These are phyloP conservation scores for Allantophomopsis cytisporea DNA, from an alignment of 2,329 filamentous ascomycete species.

Conservation along the genomic window DNA sequence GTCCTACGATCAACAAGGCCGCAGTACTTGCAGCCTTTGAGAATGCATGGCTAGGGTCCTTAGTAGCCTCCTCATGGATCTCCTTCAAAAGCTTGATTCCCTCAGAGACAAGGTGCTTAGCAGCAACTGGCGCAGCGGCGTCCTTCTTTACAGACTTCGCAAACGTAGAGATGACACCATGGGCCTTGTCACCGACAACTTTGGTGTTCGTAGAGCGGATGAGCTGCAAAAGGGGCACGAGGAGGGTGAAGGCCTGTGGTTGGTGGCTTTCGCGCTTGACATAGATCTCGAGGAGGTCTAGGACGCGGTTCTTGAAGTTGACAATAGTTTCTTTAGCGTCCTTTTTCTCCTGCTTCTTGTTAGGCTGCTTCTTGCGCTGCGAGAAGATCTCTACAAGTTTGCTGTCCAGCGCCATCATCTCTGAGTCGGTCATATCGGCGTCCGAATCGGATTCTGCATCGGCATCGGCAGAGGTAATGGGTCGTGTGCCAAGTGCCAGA, in stretches of 20 bases:
- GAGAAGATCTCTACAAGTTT: constrained; percentile 79
- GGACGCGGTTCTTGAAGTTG: constrained; percentile 88
- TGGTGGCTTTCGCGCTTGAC: constrained; percentile 64
- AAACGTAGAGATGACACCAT: constrained; percentile 58
- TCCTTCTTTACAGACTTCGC: constrained; percentile 50
- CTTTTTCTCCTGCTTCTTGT: constrained; percentile 72
- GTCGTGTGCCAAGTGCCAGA: constrained; percentile 60
- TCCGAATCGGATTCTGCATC: constrained; percentile 48
- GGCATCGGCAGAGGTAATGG: constrained; percentile 33
- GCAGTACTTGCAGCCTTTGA: constrained; percentile 62
- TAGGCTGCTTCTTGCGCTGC: constrained; percentile 50
- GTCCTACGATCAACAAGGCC: constrained; percentile 51
- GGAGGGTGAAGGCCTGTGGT: constrained; percentile 50
- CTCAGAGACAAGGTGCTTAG: constrained; percentile 25
- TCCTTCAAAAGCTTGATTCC: constrained; percentile 38
- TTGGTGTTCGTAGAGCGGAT: constrained; percentile 66
- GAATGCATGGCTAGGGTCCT: constrained; percentile 54
- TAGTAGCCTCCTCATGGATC: constrained; percentile 55
- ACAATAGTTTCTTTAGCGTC: constrained; percentile 80
- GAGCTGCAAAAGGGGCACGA: constrained; percentile 65
- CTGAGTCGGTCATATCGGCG: constrained; percentile 85
- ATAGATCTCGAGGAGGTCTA: constrained; percentile 79
- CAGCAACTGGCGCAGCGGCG: constrained; percentile 29
- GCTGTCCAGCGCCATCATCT: constrained; percentile 82
- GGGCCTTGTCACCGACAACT: constrained; percentile 60